Base-by-base conservation (phyloP, 2,329 filamentous ascomycete genomes). In the Stachybotrys echinatus region DNA sequence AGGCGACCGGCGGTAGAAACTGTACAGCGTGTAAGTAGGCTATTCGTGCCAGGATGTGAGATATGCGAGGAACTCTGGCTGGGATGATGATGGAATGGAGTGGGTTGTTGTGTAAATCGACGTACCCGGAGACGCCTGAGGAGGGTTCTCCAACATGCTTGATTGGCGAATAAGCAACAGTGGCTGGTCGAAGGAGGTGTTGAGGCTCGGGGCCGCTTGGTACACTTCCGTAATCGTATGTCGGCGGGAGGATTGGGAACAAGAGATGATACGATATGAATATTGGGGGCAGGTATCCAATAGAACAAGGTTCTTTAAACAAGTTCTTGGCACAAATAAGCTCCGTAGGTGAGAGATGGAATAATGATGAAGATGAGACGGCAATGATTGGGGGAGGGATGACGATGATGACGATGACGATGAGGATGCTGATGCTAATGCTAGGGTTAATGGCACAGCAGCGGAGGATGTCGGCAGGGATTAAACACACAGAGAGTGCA, bases 1-100 rank as follows among this genome's bases (percentile, higher is more conserved):
- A 91, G 72, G 48, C 71, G 72, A 43, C 74, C 74, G 37, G 69
- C 64, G 21, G 59, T 58, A 47, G 60, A 57, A 34, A 54, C 61
- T 63, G 54, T 53, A 58, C 52, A 19, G 10, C 10, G 27, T 34
- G 5, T 34, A 34, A 34, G 27, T 49, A 50, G 54, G 56, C 52
- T 48, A 49, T 22, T 43, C 49, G 12, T 21, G 14, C 14, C n/a
- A 42, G n/a, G 31, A 27, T 20, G 12, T 7, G 18, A 34, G 14
- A 38, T 18, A 44, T 44, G 48, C 17, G 38, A 34, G 12, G 46
- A 12, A 22, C 34, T 27, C 34, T 20, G 34, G 47, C 42, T 42
- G 21, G 17, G 18, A 34, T 14, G 27, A 3, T 34, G 27, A 34
- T 34, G 27, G 27, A 34, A 34, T 34, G 27, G 27, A 5, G 5